Evolutionary conservation across 2,329 filamentous ascomycete species (phyloP), one percentile per base, ranked within the genome.

Genomic region (Claviceps purpurea): DNA sequence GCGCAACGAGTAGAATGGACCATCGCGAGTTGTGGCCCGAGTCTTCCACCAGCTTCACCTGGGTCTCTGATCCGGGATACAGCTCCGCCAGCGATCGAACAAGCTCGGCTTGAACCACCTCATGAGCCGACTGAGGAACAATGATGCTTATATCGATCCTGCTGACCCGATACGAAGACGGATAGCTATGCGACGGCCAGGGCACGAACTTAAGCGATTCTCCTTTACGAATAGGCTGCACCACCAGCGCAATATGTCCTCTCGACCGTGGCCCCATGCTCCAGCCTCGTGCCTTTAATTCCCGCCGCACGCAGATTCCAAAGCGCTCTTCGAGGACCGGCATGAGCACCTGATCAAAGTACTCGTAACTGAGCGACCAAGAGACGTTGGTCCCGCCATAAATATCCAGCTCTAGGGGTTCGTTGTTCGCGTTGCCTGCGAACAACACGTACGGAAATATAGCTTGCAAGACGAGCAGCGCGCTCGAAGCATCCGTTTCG

Each of bases 271-370:
- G 67, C 0, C 77, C 76, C 0, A 66, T 57, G 41, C 69, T 71
- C 79, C 79, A 84, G 10, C 76, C 73, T 7, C 78, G 71, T 20
- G 49, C 56, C 38, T 68, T 63, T 10, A 82, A 59, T 18, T 63
- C 58, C 7, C 77, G 61, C 54, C 75, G 69, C 3, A 79, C 68
- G 1, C 53, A 51, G 42, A 81, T 62, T 1, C 72, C 70, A 51
- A 81, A 80, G 3, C 69, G 68, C 2, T 69, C 65, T 58, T 77
- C 68, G 0, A 84, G 64, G 0, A 70, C 67, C 2, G 79, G 79
- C 37, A 82, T 64, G 1, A 84, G 68, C 0, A 83, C 74, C 58
- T 82, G 79, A 58, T 81, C 77, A 3, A 82, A 64, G 58, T 83
- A 84, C 58, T 84, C 79, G 54, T 71, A 81, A n/a, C 73, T 78